Evolutionary conservation across 805 yeast genomes (phyloP), one percentile per base, ranked within the genome.

Genomic region (Scheffersomyces coipomensis): DNA sequence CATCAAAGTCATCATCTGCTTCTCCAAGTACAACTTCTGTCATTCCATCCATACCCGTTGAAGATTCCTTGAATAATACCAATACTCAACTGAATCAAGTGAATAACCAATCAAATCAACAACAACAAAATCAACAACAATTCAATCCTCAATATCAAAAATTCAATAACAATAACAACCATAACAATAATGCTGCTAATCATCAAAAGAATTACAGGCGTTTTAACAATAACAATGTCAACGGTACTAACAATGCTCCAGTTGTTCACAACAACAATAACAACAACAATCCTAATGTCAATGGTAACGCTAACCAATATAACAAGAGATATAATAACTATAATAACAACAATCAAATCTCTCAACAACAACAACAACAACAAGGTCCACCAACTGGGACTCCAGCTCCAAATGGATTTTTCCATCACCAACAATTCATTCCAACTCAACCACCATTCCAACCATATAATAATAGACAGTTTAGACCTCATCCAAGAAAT

Each of bases 351-450:
- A 13, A 13, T 13, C 30, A 27, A 27, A 27, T 27, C 15, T 26
- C 36, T n/a, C 40, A 29, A 26, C 38, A 22, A 29, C 29, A 25
- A 2, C 43, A 39, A 30, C 47, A 45, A 34, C 53, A 45, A 29
- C 60, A 52, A 41, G 51, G 42, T 34, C n/a, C n/a, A n/a, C n/a
- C n/a, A n/a, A n/a, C n/a, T n/a, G n/a, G n/a, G n/a, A n/a, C n/a
- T n/a, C n/a, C n/a, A n/a, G n/a, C n/a, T n/a, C n/a, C n/a, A n/a
- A 53, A 53, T 35, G 64, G 58, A 8, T 62, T 49, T 46, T 62
- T 49, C 52, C 68, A 61, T 37, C 67, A 66, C 16, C 64, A 60
- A 36, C 60, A 63, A 31, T 58, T 45, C 41, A 47, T 45, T 19
- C 60, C 51, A 35, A 45, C 48, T 38, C 58, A 53, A 49, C 37